Conservation (phyloP, 2,329 filamentous ascomycete species). For the Fusarium newnesense region DNA sequence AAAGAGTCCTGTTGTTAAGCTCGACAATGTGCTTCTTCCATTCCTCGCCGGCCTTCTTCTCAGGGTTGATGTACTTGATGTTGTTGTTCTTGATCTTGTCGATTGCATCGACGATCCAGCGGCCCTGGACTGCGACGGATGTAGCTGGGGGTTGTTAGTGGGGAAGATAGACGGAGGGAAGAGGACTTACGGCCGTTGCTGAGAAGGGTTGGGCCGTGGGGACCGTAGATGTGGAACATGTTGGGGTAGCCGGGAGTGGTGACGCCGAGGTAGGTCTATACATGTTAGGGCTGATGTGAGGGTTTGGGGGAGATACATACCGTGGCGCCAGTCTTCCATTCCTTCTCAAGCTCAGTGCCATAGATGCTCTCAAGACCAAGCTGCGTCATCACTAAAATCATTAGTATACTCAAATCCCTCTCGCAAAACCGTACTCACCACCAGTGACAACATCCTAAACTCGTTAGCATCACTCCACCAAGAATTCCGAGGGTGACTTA, state of each 20-base stretch:
- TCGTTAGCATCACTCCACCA: neutral
- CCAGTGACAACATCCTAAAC: slow-evolving; percentile 50
- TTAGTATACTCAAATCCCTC: neutral
- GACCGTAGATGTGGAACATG: slow-evolving; percentile 65
- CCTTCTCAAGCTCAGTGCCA: slow-evolving; percentile 51
- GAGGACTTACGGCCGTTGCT: slow-evolving; percentile 58
- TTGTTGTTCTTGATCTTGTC: slow-evolving; percentile 57
- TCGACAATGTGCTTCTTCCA: slow-evolving; percentile 64
- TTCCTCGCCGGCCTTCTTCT: slow-evolving; percentile 53
- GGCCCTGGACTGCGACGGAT: slow-evolving; percentile 64
- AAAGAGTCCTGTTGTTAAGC: slow-evolving; percentile 57
- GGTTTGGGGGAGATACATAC: neutral
- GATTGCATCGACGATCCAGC: slow-evolving; percentile 65
- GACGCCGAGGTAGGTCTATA: slow-evolving; percentile 55
- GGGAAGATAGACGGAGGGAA: accelerated
- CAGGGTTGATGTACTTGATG: slow-evolving; percentile 63
- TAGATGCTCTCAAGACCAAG: slow-evolving; percentile 56
- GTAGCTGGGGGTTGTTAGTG: slow-evolving; percentile 45
- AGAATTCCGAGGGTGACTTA: slow-evolving; percentile 37
- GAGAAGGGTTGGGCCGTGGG: slow-evolving; percentile 66
- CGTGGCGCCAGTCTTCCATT: slow-evolving; percentile 54
- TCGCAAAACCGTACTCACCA: slow-evolving; percentile 30
- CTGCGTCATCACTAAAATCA: slow-evolving; percentile 53
- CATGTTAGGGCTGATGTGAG: neutral
- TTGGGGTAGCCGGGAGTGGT: slow-evolving; percentile 59